phyloP scores from a whole-genome alignment of 2,329 filamentous ascomycete genomes.

The Teratosphaeria nubilosa region DNA sequence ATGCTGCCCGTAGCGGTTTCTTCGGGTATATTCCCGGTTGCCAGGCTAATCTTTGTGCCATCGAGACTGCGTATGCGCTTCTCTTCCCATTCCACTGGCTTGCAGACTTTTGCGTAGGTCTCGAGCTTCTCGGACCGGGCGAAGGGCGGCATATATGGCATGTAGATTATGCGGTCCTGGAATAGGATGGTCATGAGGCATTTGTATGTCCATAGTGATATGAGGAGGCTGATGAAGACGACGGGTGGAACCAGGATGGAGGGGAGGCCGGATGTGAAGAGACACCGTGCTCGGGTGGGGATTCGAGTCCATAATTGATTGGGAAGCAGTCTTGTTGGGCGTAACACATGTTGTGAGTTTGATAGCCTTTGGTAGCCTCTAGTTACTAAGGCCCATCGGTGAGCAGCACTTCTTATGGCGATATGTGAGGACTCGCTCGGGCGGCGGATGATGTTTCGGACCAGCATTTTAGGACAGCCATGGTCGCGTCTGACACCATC shows the following conservation, averaged over 20 bases:
- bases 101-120: slow-evolving; percentile 51
- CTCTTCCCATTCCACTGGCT: slow-evolving; percentile 58
- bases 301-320: too few species aligned
- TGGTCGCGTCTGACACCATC: neutral
- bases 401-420: neutral
- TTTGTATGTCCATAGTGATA: slow-evolving; percentile 54
- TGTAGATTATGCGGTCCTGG: slow-evolving; percentile 76
- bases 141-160: slow-evolving; percentile 64
- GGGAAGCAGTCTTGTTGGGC: neutral
- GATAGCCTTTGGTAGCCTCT: neutral
- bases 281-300: slow-evolving; percentile 1
- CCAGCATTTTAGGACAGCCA: neutral
- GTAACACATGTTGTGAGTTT: neutral
- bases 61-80: slow-evolving; percentile 51
- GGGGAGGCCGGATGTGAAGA: slow-evolving; percentile 27
- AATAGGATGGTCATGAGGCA: slow-evolving; percentile 66
- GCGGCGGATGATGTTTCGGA: neutral
- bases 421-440: neutral
- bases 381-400: neutral
- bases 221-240: slow-evolving; percentile 55
- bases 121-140: slow-evolving; percentile 55
- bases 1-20: neutral
- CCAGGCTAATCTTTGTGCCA: slow-evolving; percentile 54
- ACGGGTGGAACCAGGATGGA: slow-evolving; percentile 52
- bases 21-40: slow-evolving; percentile 33